Evolutionary conservation across 169 alveolate genomes (phyloP).

Genomic region (Condylostoma magnum): DNA sequence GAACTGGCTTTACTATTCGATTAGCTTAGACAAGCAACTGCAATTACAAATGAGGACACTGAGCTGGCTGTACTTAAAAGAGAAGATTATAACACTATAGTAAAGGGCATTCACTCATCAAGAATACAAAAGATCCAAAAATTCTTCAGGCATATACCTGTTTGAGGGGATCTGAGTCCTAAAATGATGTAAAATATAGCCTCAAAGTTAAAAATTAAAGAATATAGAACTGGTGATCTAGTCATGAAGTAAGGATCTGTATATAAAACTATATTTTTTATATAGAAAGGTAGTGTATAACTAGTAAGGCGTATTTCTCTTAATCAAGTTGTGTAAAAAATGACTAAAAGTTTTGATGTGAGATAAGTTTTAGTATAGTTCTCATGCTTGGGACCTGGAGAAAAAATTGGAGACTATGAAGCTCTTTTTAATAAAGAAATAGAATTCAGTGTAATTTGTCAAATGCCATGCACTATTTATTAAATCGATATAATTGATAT

Average conservation of each 20-base stretch:
- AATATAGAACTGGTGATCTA: constrained; percentile 11
- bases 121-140: background rate
- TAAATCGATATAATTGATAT: background rate
- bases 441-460: background rate
- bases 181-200: background rate
- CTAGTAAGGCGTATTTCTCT: constrained; percentile 2
- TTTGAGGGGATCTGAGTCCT: background rate
- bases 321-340: background rate
- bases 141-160: background rate
- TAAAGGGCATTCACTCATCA: background rate
- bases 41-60: constrained; percentile 1
- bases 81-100: constrained; percentile 3
- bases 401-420: constrained; percentile 5
- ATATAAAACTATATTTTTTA: constrained; percentile 1
- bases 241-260: background rate
- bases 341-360: too few relatives aligned
- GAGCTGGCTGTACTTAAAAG: constrained; percentile 1
- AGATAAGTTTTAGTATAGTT: too few relatives aligned
- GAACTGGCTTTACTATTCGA: constrained; percentile 14
- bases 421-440: background rate
- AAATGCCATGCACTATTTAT: constrained; percentile 12
- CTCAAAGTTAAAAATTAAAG: background rate
- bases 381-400: background rate
- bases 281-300: constrained; percentile 6
- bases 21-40: background rate